Base-by-base conservation (phyloP, 75 land plant species). In the Picea sitchensis region DNA sequence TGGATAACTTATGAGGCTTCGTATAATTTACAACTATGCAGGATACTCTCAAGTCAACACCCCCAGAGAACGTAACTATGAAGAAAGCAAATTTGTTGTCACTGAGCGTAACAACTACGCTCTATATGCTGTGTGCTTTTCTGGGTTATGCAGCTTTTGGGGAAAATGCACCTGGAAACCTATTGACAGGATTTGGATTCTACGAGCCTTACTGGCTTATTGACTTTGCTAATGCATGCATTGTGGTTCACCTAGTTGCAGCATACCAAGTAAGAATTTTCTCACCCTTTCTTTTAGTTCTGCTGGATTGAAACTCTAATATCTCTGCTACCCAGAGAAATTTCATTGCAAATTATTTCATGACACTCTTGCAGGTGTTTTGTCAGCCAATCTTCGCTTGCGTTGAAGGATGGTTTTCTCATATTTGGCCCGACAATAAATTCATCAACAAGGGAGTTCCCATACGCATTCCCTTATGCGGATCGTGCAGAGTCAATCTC, bases 41-140 rank as follows among this genome's bases (percentile, higher is more conserved):
- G 94, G 88, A 91, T 67, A 93, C 95, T 31, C 57, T 93, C 75
- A 91, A 83, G 68, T 81, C 95, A 8, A 87, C 88, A 15, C 95
- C 95, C 56, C 82, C 92, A 79, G 79, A 79, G 23, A 47, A 73
- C 7, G 17, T 7, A 51, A 74, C 77, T 14, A 79, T 79, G 81
- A 79, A 79, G 59, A 79, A 60, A 47, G 81, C 81, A 20, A n/a
- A 80, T 14, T 8, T 79, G 59, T n/a, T 68, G 15, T 69, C n/a
- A 4, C 0, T 73, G 14, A 9, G 34, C 32, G 47, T 38, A 12
- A 79, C 57, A 58, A 78, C 80, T 15, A 2, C 30, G 0, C 69
- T 78, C 77, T 78, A 78, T 41, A 72, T 78, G 78, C 58, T 60
- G 2, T 23, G 51, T 18, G 79, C 14, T 18, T 79, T 30, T 80